Evolutionary conservation across 2,329 filamentous ascomycete species (phyloP).

Genomic region (Colletotrichum sp.): DNA sequence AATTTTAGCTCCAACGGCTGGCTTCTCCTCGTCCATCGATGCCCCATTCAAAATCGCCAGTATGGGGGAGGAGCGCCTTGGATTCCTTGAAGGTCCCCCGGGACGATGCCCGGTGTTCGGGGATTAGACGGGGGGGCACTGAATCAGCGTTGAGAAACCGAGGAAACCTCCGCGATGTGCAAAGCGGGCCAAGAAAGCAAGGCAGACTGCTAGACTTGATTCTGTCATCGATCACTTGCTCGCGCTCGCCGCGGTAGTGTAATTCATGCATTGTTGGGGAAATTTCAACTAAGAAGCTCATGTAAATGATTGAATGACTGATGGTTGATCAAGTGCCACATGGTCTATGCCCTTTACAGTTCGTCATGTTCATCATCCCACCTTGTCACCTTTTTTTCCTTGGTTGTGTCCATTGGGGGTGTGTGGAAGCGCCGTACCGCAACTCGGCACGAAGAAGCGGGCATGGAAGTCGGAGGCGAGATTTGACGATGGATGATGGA

Average conservation of each 20-base stretch:
- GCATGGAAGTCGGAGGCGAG: conserved; percentile 16
- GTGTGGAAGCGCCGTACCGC: not conserved
- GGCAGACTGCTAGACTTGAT: not conserved
- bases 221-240: not conserved
- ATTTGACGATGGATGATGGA: not conserved
- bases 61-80: not conserved
- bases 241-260: not conserved
- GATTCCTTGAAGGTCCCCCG: not conserved
- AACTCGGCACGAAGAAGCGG: conserved; percentile 4
- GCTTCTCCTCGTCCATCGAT: not conserved
- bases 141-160: not conserved
- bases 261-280: not conserved
- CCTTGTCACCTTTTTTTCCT: not conserved
- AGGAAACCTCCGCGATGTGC: not conserved
- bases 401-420: not conserved
- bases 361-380: not conserved
- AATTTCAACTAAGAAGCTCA: not conserved
- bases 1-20: not conserved
- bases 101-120: not conserved
- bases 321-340: not conserved
- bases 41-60: not conserved
- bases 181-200: conserved; percentile 6
- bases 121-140: conserved; percentile 1
- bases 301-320: not conserved
- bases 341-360: not conserved